A percentile compares a stretch with the other conserved stretches of the same genome.
phyloP scores from a whole-genome alignment of 495 filamentous ascomycete species.

The Neurospora africana region DNA sequence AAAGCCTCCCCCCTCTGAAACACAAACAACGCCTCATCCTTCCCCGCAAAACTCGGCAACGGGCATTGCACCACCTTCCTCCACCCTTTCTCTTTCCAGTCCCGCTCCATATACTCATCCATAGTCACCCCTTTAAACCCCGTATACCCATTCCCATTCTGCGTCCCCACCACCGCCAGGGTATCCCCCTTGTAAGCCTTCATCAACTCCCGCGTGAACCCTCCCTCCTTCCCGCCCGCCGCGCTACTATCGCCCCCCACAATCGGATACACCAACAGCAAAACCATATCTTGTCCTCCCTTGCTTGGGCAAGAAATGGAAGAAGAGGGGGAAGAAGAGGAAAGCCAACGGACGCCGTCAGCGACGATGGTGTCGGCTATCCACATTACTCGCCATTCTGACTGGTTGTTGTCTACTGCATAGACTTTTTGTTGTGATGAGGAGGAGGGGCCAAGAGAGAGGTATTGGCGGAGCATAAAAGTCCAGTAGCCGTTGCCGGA shows the following conservation, averaged over 20 bases:
- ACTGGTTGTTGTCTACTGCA: slow-evolving; percentile 43
- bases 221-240: slow-evolving; percentile 20
- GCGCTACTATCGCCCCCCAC: slow-evolving; percentile 29
- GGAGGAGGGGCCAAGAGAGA: slow-evolving; percentile 17
- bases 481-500: slow-evolving; percentile 59
- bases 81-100: slow-evolving; percentile 27
- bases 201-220: slow-evolving; percentile 43
- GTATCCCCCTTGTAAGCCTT: slow-evolving; percentile 45
- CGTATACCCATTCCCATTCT: slow-evolving; percentile 55
- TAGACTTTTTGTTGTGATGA: background rate
- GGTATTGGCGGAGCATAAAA: slow-evolving; percentile 42
- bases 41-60: slow-evolving; percentile 44
- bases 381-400: slow-evolving; percentile 47
- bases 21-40: slow-evolving; percentile 45
- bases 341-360: slow-evolving; percentile 38
- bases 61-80: slow-evolving; percentile 35
- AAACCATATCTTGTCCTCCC: slow-evolving; percentile 29
- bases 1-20: slow-evolving; percentile 26
- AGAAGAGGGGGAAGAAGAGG: background rate
- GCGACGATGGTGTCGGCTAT: slow-evolving; percentile 42
- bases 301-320: background rate
- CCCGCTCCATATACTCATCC: slow-evolving; percentile 43
- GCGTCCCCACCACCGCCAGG: slow-evolving; percentile 51
- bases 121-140: slow-evolving; percentile 43
- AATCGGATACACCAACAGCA: slow-evolving; percentile 53